phyloP scores from a whole-genome alignment of 768 basidiomycete genomes.

The Cystobasidium tubakii region DNA sequence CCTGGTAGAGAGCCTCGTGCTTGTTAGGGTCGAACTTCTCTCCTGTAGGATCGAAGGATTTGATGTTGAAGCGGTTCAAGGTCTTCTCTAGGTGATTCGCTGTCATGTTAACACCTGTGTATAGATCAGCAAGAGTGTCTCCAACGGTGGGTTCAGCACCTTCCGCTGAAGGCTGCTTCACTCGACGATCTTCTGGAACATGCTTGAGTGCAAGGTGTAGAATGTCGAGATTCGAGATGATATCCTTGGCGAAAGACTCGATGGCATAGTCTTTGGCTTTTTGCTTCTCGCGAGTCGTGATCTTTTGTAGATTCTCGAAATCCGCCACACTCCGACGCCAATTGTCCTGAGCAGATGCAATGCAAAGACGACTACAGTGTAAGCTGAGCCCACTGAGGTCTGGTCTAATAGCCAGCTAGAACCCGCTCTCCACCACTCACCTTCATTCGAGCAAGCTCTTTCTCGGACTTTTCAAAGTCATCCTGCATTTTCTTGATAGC shows the following conservation, averaged over 20 bases:
- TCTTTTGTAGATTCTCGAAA: constrained; percentile 88
- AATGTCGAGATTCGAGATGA: constrained; percentile 62
- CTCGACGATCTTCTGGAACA: constrained; percentile 54
- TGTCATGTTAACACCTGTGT: constrained; percentile 84
- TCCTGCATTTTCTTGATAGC: constrained; percentile 33
- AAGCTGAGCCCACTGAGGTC: not conserved
- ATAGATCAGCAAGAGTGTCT: constrained; percentile 53
- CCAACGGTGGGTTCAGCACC: constrained; percentile 48
- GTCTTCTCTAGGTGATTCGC: constrained; percentile 82
- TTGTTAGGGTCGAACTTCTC: constrained; percentile 90
- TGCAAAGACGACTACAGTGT: constrained; percentile 15
- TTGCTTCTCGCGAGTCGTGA: constrained; percentile 81
- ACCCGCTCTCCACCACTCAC: too few relatives aligned
- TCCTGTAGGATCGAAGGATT: constrained; percentile 82
- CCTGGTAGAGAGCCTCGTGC: constrained; percentile 93
- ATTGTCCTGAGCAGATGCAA: too few relatives aligned
- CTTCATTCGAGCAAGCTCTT: constrained; percentile 73
- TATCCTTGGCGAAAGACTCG: constrained; percentile 66
- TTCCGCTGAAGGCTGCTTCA: constrained; percentile 48
- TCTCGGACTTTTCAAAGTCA: constrained; percentile 74
- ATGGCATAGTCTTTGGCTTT: constrained; percentile 92
- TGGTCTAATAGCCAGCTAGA: too few relatives aligned
- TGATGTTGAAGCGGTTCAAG: constrained; percentile 83
- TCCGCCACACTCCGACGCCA: constrained; percentile 90
- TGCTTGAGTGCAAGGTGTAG: constrained; percentile 68